Evolutionary conservation across 2,329 filamentous ascomycete species (phyloP), one percentile per base, ranked within the genome.

Genomic region (Diaporthe sp.): DNA sequence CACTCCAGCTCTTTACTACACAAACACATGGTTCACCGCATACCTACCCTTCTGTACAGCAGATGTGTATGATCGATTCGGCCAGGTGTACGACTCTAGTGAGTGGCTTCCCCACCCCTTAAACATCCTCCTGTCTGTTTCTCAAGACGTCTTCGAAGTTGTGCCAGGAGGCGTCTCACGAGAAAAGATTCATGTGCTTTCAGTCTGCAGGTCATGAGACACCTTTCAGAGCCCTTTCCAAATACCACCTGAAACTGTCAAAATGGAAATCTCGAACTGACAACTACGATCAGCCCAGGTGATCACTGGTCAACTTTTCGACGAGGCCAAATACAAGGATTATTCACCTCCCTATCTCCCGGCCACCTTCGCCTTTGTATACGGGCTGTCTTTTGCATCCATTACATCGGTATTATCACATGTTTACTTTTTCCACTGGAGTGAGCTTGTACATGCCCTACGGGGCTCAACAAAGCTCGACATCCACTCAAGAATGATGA

Each of bases 391-490:
- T 1, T 82, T 82, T 53, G 81, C 81, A 4, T 81, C 80, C 2
- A 81, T 82, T 69, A 81, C 80, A 31, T 81, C 80, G 42, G 82
- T 83, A 28, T 73, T 82, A 25, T 80, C 81, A 12, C 81, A 83
- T 61, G 79, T 82, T 67, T 89, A 93, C 84, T 94, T 94, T 83
- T 89, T 96, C 79, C 93, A 94, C 80, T 94, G 92, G 92, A 76
- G 79, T 8, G 81, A 82, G 58, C 78, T 83, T n/a, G 78, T 78
- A 42, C 78, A 80, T 22, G 80, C 79, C 1, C 19, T 82, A 9
- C 78, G 78, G 22, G 81, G 81, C 3, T 77, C 81, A n/a, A 77
- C 78, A 28, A 80, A 79, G 61, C 79, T 81, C 17, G 86, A 88
- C 58, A 79, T 87, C 22, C 86, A 88, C 74, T 82, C 83, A 4